Evolutionary conservation across 2,329 filamentous ascomycete genomes (phyloP).

Genomic region (Blastomyces parvus): DNA sequence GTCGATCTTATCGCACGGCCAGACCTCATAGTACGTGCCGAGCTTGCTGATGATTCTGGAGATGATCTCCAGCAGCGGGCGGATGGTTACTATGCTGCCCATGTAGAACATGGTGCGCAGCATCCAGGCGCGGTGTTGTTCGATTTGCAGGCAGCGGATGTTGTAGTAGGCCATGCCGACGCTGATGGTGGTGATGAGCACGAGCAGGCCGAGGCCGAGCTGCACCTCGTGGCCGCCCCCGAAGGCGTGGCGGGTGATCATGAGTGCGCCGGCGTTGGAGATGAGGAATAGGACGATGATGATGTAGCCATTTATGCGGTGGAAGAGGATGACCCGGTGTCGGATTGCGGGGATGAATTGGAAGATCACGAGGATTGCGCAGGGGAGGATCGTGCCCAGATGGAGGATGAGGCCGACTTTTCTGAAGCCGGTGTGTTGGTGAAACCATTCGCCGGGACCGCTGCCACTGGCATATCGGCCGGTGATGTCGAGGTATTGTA

Average conservation of each 20-base stretch:
- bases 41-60: conserved; percentile 32
- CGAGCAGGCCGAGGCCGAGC: conserved; percentile 35
- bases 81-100: conserved; percentile 23
- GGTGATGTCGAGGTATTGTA: conserved; percentile 43
- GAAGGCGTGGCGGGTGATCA: conserved; percentile 45
- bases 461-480: conserved; percentile 19
- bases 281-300: conserved; percentile 42
- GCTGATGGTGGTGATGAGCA: conserved; percentile 37
- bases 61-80: conserved; percentile 33
- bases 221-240: conserved; percentile 48
- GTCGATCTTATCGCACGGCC: conserved; percentile 43
- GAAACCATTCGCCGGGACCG: conserved; percentile 39
- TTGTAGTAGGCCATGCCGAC: conserved; percentile 45
- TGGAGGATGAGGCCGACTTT: conserved; percentile 37
- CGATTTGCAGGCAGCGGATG: conserved; percentile 52
- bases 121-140: conserved; percentile 58
- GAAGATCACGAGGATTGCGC: conserved; percentile 30
- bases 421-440: conserved; percentile 29
- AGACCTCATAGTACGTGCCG: conserved; percentile 28
- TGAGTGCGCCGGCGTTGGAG: conserved; percentile 42
- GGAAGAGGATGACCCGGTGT: conserved; percentile 43
- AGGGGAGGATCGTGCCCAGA: conserved; percentile 32
- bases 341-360: conserved; percentile 39
- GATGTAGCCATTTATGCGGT: conserved; percentile 53
- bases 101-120: conserved; percentile 44